Base-by-base conservation (phyloP, 192 early-diverging fungal genomes). In the Bifiguratus adelaidae region DNA sequence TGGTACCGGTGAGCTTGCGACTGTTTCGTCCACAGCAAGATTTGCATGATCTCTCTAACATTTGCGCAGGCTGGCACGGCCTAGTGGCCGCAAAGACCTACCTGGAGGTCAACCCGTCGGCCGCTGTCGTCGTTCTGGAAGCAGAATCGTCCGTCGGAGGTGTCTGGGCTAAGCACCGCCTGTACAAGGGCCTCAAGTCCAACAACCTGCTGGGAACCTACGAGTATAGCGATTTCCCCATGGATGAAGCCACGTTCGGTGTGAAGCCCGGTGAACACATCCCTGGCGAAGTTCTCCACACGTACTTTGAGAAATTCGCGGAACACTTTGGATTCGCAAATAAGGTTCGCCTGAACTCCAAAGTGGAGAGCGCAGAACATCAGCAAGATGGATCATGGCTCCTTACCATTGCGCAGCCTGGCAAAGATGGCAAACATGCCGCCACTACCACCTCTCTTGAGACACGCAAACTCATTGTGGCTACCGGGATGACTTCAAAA, bases 271-370 rank as follows among this genome's bases (percentile, higher is more conserved):
- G 42, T 9, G 42, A 44, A 27, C 42, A 44, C 29, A 44, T 44
- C 29, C 42, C 42, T 44, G 42, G 42, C 7, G 42, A 44, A 44
- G 13, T 27, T 44, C 1, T 44, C 23, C 24, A 44, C 7, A 15
- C 42, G 25, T 44, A 44, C 22, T 23, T 44, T 23, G 42, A 7
- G 19, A 23, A 27, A 44, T 44, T 27, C 29, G 42, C 22, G n/a
- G 42, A 44, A 44, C 42, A 44, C 22, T 44, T 44, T 44, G 42
- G 42, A 6, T 44, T 44, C 29, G 13, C 19, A 19, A 27, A 44
- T 7, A 44, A 44, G 7, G 29, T 44, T 6, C 42, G 42, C 6
- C 23, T 44, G 23, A 44, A 44, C 8, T 44, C 42, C 22, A 44
- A 44, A 25, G 42, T 44, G 18, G 22, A 22, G 42, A 44, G 20